These are phyloP conservation scores for Cladorrhinum samala DNA, from an alignment of 495 filamentous ascomycete genomes.

Conservation along the genomic window DNA sequence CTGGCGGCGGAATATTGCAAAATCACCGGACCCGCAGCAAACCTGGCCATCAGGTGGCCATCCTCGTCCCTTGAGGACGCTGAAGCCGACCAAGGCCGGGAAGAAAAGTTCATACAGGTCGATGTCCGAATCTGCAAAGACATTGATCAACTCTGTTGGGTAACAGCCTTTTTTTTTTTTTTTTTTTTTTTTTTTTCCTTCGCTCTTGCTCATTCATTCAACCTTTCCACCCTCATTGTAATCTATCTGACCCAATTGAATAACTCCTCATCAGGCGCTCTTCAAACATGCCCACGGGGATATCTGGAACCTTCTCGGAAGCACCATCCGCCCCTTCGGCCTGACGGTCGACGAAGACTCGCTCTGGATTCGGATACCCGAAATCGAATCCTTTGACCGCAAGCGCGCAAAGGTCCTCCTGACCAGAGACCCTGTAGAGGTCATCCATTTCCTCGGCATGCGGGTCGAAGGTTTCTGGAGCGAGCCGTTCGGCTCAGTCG, in stretches of 20 bases:
- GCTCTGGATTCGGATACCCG: slow-evolving; percentile 53
- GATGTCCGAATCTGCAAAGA: slow-evolving; percentile 52
- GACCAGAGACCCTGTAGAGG: slow-evolving; percentile 43
- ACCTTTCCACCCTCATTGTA: too few relatives aligned
- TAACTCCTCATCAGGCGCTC: slow-evolving; percentile 24
- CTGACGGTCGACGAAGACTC: slow-evolving; percentile 56
- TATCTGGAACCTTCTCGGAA: slow-evolving; percentile 59
- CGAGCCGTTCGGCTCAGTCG: slow-evolving; percentile 40
- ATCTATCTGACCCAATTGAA: too few relatives aligned
- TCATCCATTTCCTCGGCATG: slow-evolving; percentile 56
- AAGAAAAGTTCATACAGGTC: slow-evolving; percentile 50
- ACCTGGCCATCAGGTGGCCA: slow-evolving; percentile 50
- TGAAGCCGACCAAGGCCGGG: slow-evolving; percentile 9
- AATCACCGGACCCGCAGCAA: slow-evolving; percentile 22
- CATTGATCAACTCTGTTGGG: slow-evolving; percentile 47
- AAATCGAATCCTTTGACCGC: slow-evolving; percentile 52
- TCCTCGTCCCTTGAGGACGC: background rate
- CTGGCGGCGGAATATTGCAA: slow-evolving; percentile 28
- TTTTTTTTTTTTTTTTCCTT: too few relatives aligned
- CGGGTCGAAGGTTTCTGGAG: slow-evolving; percentile 35
- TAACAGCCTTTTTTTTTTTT: slow-evolving; percentile 3
- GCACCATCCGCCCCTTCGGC: slow-evolving; percentile 53
- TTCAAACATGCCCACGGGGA: slow-evolving; percentile 62
- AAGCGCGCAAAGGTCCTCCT: slow-evolving; percentile 53
- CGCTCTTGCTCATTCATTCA: too few relatives aligned